Percentiles rank a stretch among this genome's conserved stretches.
Conservation (phyloP, 495 filamentous ascomycete genomes). For the Xylaria palmicola region DNA sequence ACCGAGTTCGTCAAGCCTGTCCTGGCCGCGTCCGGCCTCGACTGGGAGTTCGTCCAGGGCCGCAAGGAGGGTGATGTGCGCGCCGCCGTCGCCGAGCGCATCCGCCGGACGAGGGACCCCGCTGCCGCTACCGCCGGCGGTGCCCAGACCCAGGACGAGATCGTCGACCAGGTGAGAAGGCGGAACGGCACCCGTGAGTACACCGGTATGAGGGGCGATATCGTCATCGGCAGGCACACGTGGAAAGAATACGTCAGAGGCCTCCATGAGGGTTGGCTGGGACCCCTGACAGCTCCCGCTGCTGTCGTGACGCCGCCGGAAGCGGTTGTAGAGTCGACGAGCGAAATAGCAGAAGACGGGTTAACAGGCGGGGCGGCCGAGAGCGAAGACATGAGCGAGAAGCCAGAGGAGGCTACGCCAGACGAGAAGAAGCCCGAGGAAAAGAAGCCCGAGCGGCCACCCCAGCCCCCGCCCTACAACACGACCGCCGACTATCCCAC, state of each 20-base stretch:
- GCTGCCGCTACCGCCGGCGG: slow-evolving; percentile 32
- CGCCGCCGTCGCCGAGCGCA: slow-evolving; percentile 74
- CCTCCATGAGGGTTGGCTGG: slow-evolving; percentile 94
- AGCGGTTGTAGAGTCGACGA: slow-evolving; percentile 12
- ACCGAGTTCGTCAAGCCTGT: slow-evolving; percentile 94
- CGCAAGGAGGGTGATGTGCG: slow-evolving; percentile 84
- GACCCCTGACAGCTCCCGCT: slow-evolving; percentile 58
- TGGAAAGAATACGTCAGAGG: slow-evolving; percentile 98
- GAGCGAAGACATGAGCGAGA: slow-evolving; percentile 26
- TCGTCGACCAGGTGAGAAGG: slow-evolving; percentile 55
- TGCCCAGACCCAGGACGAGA: slow-evolving; percentile 52
- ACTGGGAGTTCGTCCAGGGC: slow-evolving; percentile 94
- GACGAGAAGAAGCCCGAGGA: slow-evolving; percentile 48
- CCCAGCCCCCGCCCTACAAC: slow-evolving; percentile 64
- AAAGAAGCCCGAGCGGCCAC: slow-evolving; percentile 46
- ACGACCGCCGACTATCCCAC: slow-evolving; percentile 64
- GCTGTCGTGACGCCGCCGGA: slow-evolving; percentile 28
- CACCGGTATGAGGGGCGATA: slow-evolving; percentile 72
- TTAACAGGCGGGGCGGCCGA: slow-evolving; percentile 2
- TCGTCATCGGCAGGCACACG: slow-evolving; percentile 86
- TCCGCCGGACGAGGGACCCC: slow-evolving; percentile 61
- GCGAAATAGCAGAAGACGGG: slow-evolving; percentile 29
- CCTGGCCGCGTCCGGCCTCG: slow-evolving; percentile 81
- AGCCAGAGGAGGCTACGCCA: slow-evolving; percentile 28
- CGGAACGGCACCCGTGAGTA: slow-evolving; percentile 65